These are phyloP conservation scores for Teratosphaeria zuluensis DNA, from an alignment of 2,329 filamentous ascomycete species.

Conservation along the genomic window DNA sequence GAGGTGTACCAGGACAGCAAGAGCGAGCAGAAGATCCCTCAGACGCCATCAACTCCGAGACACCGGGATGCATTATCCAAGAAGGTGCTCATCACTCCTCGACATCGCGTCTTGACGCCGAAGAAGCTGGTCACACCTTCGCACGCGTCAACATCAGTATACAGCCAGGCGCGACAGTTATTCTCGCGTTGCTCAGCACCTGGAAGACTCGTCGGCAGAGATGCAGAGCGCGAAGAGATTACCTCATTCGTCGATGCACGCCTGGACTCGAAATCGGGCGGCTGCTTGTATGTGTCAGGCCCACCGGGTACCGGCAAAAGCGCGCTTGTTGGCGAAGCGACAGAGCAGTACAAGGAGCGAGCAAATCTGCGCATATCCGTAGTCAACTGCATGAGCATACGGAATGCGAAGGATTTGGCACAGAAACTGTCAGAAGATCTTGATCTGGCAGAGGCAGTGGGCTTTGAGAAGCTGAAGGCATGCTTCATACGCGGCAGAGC, in stretches of 20 bases:
- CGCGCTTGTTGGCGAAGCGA: conserved; percentile 77
- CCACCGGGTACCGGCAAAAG: conserved; percentile 96
- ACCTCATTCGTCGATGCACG: conserved; percentile 58
- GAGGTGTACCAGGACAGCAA: conserved; percentile 31
- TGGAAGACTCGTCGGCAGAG: conserved; percentile 66
- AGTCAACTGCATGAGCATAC: conserved; percentile 96
- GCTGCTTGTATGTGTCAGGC: conserved; percentile 89
- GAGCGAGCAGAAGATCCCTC: conserved; percentile 14
- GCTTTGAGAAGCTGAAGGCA: conserved; percentile 56
- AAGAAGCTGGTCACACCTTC: conserved; percentile 58
- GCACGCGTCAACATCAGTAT: conserved; percentile 59
- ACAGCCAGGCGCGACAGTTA: conserved; percentile 76
- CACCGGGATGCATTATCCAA: conserved; percentile 69
- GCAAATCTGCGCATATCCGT: conserved; percentile 58
- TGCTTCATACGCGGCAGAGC: conserved; percentile 57
- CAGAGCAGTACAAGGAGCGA: conserved; percentile 46
- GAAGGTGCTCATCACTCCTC: conserved; percentile 64
- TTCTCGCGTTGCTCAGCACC: conserved; percentile 74
- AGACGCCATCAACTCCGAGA: conserved; percentile 60
- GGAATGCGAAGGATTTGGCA: conserved; percentile 78
- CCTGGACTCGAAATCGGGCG: conserved; percentile 51
- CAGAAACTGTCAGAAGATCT: conserved; percentile 64
- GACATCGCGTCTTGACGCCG: conserved; percentile 75
- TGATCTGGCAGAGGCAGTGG: conserved; percentile 51
- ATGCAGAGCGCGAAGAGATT: conserved; percentile 58